Evolutionary conservation across 2,329 filamentous ascomycete species (phyloP).

Genomic region (Ophiostoma ips): DNA sequence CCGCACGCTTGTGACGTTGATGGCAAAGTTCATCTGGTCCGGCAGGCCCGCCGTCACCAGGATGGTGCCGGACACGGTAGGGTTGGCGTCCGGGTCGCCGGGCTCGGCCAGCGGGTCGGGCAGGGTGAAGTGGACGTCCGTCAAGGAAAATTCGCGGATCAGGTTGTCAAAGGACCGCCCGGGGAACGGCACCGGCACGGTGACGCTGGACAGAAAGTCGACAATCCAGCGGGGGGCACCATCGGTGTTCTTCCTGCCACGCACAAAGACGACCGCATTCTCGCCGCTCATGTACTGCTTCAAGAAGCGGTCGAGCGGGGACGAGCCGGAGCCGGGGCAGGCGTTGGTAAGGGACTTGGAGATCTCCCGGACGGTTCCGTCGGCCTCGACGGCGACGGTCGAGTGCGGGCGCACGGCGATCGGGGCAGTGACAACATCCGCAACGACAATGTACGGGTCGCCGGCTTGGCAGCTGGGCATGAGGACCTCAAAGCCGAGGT

Average conservation of each 20-base stretch:
- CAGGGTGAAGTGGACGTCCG: slow-evolving; percentile 72
- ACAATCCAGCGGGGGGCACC: slow-evolving; percentile 67
- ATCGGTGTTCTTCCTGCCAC: slow-evolving; percentile 55
- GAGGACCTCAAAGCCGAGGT: slow-evolving; percentile 71
- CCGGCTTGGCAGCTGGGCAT: slow-evolving; percentile 64
- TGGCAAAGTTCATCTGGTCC: slow-evolving; percentile 70
- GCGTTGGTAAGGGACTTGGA: slow-evolving; percentile 56
- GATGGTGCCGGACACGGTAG: slow-evolving; percentile 71
- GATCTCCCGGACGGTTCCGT: slow-evolving; percentile 58
- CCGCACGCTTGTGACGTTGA: slow-evolving; percentile 63
- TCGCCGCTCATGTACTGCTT: slow-evolving; percentile 70
- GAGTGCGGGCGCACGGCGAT: slow-evolving; percentile 55
- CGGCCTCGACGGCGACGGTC: slow-evolving; percentile 54
- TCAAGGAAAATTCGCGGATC: slow-evolving; percentile 76
- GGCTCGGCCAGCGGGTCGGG: slow-evolving; percentile 71
- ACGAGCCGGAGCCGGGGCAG: slow-evolving; percentile 65
- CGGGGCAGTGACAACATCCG: slow-evolving; percentile 54
- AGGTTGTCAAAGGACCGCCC: slow-evolving; percentile 69
- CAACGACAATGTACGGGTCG: slow-evolving; percentile 64
- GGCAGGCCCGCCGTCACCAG: slow-evolving; percentile 67
- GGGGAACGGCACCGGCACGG: slow-evolving; percentile 71
- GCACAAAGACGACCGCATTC: slow-evolving; percentile 67
- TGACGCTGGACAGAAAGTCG: slow-evolving; percentile 67
- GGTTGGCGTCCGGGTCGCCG: slow-evolving; percentile 55
- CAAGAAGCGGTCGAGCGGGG: slow-evolving; percentile 73